Conservation (phyloP, 768 basidiomycete genomes). For the Termitomyces sp. region DNA sequence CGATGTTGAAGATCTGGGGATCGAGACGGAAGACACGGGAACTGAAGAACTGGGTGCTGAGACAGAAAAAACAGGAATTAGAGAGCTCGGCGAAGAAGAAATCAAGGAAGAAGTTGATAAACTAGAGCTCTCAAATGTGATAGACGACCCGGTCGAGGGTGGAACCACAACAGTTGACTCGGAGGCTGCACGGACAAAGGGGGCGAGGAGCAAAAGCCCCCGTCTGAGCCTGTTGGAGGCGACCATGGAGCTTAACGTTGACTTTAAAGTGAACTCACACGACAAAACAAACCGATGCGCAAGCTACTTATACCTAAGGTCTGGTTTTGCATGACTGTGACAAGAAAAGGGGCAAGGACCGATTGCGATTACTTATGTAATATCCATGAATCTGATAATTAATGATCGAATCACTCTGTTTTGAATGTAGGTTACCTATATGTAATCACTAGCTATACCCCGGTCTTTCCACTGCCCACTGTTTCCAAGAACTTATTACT, state of each 20-base stretch:
- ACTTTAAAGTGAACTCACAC: not conserved
- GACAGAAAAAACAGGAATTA: not conserved
- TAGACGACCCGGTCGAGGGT: conserved; percentile 2
- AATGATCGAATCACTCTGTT: not conserved
- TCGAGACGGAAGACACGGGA: conserved; percentile 1
- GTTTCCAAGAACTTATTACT: not conserved
- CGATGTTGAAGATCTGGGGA: not conserved
- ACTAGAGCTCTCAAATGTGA: not conserved
- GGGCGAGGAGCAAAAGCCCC: conserved; percentile 11
- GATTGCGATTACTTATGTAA: conserved; percentile 1
- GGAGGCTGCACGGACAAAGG: conserved; percentile 8
- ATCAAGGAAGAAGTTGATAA: not conserved
- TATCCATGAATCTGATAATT: not conserved
- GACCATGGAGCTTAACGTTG: conserved; percentile 10
- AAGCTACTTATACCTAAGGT: not conserved
- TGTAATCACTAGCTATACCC: too few relatives aligned
- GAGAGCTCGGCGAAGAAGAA: not conserved
- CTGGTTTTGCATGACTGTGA: not conserved
- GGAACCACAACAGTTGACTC: conserved; percentile 5
- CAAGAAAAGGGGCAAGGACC: not conserved
- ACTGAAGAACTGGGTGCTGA: not conserved
- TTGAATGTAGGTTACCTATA: too few relatives aligned
- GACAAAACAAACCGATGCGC: not conserved
- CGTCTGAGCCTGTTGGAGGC: conserved; percentile 6
- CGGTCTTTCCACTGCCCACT: not conserved